phyloP scores from a whole-genome alignment of 306 rosid genomes.

The Sicyos edulis region DNA sequence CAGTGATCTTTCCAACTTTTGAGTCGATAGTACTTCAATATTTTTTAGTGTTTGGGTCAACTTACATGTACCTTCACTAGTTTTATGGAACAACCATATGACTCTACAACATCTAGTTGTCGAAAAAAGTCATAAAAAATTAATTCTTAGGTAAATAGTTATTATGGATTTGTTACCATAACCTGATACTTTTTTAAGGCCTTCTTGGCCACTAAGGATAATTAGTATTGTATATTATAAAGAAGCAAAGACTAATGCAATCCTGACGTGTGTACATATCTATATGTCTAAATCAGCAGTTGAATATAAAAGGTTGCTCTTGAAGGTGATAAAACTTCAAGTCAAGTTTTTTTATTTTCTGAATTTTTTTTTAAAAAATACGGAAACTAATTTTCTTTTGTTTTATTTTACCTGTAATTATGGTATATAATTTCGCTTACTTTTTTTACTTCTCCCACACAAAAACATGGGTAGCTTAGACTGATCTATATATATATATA shows the following conservation, averaged over 20 bases:
- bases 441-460: not conserved
- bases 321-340: constrained; percentile 4
- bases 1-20: not conserved
- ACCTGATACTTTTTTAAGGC: too few relatives aligned
- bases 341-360: not conserved
- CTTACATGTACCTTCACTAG: too few relatives aligned
- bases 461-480: not conserved
- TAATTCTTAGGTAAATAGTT: too few relatives aligned
- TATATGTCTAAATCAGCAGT: not conserved
- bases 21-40: not conserved
- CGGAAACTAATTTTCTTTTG: not conserved
- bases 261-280: not conserved
- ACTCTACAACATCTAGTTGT: too few relatives aligned
- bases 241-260: too few relatives aligned
- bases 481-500: not conserved
- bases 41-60: too few relatives aligned
- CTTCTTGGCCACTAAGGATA: too few relatives aligned
- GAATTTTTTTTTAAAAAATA: too few relatives aligned
- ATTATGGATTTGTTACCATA: too few relatives aligned
- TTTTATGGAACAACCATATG: too few relatives aligned
- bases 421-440: too few relatives aligned
- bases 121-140: too few relatives aligned
- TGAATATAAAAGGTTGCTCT: not conserved
- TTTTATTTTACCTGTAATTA: not conserved
- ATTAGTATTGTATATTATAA: not conserved